A percentile compares a stretch with the other conserved stretches of the same genome.
These are phyloP conservation scores for Globisporangium acanthophoron DNA, from an alignment of 352 stramenopile species.

Conservation along the genomic window DNA sequence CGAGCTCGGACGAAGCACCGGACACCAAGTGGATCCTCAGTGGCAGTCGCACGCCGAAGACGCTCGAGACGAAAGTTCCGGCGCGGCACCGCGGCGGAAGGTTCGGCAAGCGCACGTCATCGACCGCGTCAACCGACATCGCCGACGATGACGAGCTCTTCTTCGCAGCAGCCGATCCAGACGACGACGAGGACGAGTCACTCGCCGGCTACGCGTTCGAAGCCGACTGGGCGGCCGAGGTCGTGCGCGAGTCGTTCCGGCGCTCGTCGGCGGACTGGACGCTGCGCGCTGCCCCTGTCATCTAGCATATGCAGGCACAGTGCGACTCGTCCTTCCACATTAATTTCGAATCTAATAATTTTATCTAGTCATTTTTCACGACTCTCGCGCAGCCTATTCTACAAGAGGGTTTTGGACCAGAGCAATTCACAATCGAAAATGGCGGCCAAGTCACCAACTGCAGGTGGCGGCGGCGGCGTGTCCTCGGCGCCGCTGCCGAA, in stretches of 20 bases:
- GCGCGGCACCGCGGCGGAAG: not conserved
- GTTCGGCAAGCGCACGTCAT: slow-evolving; percentile 10
- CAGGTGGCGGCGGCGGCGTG: not conserved
- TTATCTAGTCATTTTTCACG: too few relatives aligned
- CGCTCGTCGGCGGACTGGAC: slow-evolving; percentile 2
- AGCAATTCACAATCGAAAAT: not conserved
- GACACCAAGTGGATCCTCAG: not conserved
- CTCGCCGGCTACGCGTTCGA: slow-evolving; percentile 72
- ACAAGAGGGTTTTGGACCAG: too few relatives aligned
- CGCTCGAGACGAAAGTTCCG: slow-evolving; percentile 49
- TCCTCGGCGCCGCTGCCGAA: slow-evolving; percentile 7
- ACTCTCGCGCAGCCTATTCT: too few relatives aligned
- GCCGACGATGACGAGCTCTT: slow-evolving; percentile 16
- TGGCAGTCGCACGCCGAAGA: slow-evolving; percentile 19
- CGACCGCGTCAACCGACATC: slow-evolving; percentile 8
- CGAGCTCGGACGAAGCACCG: not conserved
- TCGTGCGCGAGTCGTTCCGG: slow-evolving; percentile 2
- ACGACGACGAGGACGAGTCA: slow-evolving; percentile 32
- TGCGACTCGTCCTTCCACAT: not conserved
- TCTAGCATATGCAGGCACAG: not conserved
- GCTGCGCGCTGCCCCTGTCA: slow-evolving; percentile 2
- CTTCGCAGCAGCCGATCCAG: not conserved
- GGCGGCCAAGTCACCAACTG: not conserved
- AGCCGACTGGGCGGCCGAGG: slow-evolving; percentile 63
- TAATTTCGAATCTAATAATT: not conserved